A percentile compares a stretch with the other conserved stretches of the same genome.
Evolutionary conservation across 768 basidiomycete genomes (phyloP).

Genomic region (Pilatotrama ljubarskyi): DNA sequence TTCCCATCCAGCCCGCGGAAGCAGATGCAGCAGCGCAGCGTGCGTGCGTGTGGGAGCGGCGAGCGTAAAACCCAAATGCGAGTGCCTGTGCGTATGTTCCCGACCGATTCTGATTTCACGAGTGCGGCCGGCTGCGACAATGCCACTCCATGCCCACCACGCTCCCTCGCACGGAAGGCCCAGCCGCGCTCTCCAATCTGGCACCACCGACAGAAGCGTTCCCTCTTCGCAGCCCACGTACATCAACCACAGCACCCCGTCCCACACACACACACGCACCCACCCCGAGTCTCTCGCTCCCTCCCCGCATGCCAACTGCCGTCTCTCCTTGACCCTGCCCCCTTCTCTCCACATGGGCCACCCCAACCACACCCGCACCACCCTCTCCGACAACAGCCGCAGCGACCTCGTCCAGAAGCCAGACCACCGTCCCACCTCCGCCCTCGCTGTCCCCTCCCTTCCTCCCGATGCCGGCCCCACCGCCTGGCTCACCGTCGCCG

Average conservation of each 20-base stretch:
- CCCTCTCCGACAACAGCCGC: conserved; percentile 6
- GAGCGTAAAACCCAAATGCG: neutral
- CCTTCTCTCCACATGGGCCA: neutral
- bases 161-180: no score
- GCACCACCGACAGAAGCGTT: no score
- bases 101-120: no score
- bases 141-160: no score
- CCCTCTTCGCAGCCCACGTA: neutral
- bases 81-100: no score
- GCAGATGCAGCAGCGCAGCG: neutral
- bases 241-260: no score
- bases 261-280: no score
- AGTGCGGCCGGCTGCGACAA: no score
- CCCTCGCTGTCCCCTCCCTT: neutral
- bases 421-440: neutral
- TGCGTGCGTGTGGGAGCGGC: neutral
- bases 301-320: conserved; percentile 1
- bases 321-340: neutral
- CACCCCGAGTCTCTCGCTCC: neutral
- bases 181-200: no score
- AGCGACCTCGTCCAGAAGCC: conserved; percentile 4
- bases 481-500: conserved; percentile 26
- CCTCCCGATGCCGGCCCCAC: conserved; percentile 20
- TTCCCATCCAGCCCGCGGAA: neutral
- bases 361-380: neutral